phyloP scores from a whole-genome alignment of 768 basidiomycete genomes.

The Boletus huronensis region DNA sequence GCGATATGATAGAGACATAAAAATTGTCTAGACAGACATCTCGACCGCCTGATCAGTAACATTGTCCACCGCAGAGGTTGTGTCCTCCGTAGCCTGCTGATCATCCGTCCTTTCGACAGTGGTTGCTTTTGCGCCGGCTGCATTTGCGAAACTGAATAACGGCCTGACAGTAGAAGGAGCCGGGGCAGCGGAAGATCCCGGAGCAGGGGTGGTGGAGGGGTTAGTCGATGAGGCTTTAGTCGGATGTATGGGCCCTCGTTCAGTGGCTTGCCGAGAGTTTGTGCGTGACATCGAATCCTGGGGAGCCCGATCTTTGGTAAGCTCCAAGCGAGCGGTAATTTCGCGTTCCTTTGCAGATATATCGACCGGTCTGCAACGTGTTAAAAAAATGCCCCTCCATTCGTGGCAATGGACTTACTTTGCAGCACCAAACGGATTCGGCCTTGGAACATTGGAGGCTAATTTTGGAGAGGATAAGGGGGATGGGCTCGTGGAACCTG shows the following conservation, averaged over 20 bases:
- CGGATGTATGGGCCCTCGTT: constrained; percentile 37
- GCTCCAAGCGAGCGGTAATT: constrained; percentile 61
- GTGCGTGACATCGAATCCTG: constrained; percentile 46
- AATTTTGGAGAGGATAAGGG: constrained; percentile 80
- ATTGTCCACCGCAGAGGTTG: constrained; percentile 1
- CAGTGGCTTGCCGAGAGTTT: constrained; percentile 45
- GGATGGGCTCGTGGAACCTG: constrained; percentile 62
- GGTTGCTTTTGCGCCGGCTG: constrained; percentile 43
- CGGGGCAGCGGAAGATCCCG: constrained; percentile 28
- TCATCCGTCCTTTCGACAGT: constrained; percentile 17
- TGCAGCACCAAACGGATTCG: constrained; percentile 88
- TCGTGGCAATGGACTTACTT: constrained; percentile 44
- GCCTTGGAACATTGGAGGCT: constrained; percentile 43
- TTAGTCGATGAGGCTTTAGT: constrained; percentile 34
- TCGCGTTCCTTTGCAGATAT: constrained; percentile 72
- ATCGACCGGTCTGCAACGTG: constrained; percentile 72
- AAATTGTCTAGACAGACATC: constrained; percentile 14
- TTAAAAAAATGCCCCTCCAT: constrained; percentile 10
- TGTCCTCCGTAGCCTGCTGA: constrained; percentile 7
- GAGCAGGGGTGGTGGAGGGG: constrained; percentile 5
- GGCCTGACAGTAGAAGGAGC: constrained; percentile 56
- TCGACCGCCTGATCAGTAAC: constrained; percentile 17
- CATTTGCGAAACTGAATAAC: constrained; percentile 78
- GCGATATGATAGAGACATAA: constrained; percentile 15
- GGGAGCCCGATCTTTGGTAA: constrained; percentile 33